Conservation (phyloP, 2,329 filamentous ascomycete genomes). For the Uncinocarpus reesii region DNA sequence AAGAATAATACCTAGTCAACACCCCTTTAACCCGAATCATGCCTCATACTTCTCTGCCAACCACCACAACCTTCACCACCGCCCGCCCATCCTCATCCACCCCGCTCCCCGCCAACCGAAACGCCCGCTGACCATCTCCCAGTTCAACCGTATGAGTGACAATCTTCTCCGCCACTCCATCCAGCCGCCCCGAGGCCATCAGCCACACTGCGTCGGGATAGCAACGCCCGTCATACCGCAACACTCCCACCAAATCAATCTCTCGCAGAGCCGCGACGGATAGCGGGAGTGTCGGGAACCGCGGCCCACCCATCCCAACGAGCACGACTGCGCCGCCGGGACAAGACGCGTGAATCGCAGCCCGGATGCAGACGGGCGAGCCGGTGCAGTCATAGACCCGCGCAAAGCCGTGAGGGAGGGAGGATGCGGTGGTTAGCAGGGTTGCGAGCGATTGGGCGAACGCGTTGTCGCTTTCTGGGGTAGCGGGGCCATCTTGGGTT, state of each 20-base stretch:
- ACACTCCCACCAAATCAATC: constrained; percentile 49
- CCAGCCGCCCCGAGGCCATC: constrained; percentile 42
- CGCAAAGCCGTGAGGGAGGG: constrained; percentile 28
- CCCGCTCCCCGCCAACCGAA: constrained; percentile 42
- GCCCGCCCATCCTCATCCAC: constrained; percentile 43
- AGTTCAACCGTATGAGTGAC: constrained; percentile 45
- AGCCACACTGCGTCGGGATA: constrained; percentile 47
- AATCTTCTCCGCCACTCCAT: constrained; percentile 41
- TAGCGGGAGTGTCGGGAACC: constrained; percentile 43
- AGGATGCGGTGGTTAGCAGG: constrained; percentile 22
- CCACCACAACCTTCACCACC: constrained; percentile 45
- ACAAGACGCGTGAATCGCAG: constrained; percentile 36
- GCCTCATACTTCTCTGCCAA: constrained; percentile 18
- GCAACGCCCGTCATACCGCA: constrained; percentile 44
- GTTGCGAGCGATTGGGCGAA: constrained; percentile 29
- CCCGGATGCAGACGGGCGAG: constrained; percentile 37
- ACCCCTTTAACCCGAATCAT: too few species aligned
- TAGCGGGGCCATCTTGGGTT: constrained; percentile 18
- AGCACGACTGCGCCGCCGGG: constrained; percentile 45
- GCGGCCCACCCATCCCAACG: constrained; percentile 48
- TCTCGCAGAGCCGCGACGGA: constrained; percentile 47
- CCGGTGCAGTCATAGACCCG: constrained; percentile 41
- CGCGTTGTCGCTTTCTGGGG: constrained; percentile 18
- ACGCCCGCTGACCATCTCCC: constrained; percentile 41
- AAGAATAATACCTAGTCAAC: too few species aligned